A percentile compares a stretch with the other conserved stretches of the same genome.
Conservation (phyloP, 1,139 yeast species). For the Eremothecium sinecaudum region DNA sequence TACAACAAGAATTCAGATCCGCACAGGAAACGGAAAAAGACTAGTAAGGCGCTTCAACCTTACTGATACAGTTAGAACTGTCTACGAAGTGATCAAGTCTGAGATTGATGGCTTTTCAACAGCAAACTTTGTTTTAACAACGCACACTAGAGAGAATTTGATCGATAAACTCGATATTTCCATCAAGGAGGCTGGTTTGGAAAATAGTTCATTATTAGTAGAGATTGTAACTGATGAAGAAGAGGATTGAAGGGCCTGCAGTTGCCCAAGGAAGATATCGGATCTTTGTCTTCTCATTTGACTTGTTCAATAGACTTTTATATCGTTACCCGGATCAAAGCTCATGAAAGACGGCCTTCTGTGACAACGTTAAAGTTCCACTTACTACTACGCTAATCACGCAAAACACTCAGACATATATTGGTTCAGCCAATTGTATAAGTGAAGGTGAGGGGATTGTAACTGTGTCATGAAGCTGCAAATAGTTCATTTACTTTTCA, state of each 20-base stretch:
- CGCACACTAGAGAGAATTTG: conserved; percentile 55
- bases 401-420: neutral
- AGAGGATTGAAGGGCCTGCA: no score
- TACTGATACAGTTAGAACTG: conserved; percentile 47
- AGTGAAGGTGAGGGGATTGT: no score
- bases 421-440: no score
- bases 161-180: conserved; percentile 49
- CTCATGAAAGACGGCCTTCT: no score
- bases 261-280: no score
- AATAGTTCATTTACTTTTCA: neutral
- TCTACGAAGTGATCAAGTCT: conserved; percentile 52
- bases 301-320: no score
- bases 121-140: conserved; percentile 51
- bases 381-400: no score
- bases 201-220: conserved; percentile 70
- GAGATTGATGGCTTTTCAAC: conserved; percentile 39
- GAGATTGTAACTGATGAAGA: conserved; percentile 35
- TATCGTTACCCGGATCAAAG: no score
- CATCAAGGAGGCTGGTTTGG: conserved; percentile 66
- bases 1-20: conserved; percentile 73
- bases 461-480: conserved; percentile 4
- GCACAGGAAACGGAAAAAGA: conserved; percentile 80
- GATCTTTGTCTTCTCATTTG: no score
- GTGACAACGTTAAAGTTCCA: no score
- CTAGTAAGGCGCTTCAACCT: conserved; percentile 61